Conservation (phyloP, 225 moss, liverwort and hornwort species). For the Neckera pumila region DNA sequence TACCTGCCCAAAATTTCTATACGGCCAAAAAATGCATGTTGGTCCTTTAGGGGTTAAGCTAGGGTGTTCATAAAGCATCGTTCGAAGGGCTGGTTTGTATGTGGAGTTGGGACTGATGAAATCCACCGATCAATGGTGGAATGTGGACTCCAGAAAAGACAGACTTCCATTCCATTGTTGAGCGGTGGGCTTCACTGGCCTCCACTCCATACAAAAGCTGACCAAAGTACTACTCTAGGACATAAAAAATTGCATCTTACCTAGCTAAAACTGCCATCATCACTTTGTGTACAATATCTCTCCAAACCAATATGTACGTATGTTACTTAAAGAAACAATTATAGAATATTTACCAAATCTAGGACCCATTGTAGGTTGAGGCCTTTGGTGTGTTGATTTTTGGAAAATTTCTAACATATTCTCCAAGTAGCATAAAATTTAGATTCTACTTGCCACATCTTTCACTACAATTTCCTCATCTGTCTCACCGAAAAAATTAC, state of each 20-base stretch:
- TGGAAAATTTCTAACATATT: too few relatives aligned
- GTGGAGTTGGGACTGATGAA: too few relatives aligned
- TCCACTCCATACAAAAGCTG: too few relatives aligned
- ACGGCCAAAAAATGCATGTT: too few relatives aligned
- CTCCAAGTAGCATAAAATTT: neutral
- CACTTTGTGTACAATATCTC: neutral
- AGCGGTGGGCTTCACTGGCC: too few relatives aligned
- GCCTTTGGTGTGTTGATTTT: neutral
- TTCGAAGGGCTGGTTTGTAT: neutral
- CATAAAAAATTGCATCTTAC: accelerated
- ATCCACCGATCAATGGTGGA: too few relatives aligned
- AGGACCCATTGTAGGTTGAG: neutral
- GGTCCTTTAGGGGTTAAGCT: too few relatives aligned
- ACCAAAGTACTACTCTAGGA: too few relatives aligned
- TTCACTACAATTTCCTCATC: neutral
- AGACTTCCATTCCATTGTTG: too few relatives aligned
- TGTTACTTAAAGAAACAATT: neutral
- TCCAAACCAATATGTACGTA: accelerated
- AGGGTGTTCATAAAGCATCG: neutral
- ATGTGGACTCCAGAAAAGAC: too few relatives aligned
- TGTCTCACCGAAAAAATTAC: neutral
- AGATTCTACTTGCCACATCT: neutral
- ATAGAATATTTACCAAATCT: neutral
- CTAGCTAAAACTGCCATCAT: accelerated
- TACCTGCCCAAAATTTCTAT: too few relatives aligned